Percentiles rank a stretch among this genome's conserved stretches.
Evolutionary conservation across 768 basidiomycete species (phyloP).

Genomic region (Agaricus subrufescens): DNA sequence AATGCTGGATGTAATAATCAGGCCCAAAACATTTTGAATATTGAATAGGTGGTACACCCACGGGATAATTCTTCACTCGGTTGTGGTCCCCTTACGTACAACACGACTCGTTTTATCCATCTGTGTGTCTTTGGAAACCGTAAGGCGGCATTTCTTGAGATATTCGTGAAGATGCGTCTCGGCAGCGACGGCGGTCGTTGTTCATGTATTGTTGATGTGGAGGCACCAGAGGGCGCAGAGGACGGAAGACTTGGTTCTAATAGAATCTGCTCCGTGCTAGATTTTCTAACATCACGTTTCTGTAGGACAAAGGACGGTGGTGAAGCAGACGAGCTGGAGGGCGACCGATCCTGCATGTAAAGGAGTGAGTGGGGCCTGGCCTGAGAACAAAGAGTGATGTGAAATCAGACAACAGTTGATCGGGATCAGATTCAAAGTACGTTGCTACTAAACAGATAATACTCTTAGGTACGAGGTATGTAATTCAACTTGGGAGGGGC

Average conservation of each 20-base stretch:
- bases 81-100: conserved; percentile 53
- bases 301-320: conserved; percentile 3
- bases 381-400: neutral
- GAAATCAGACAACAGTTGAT: neutral
- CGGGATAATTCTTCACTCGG: conserved; percentile 51
- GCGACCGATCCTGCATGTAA: conserved; percentile 1
- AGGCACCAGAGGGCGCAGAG: conserved; percentile 15
- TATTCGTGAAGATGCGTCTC: conserved; percentile 15
- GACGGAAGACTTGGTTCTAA: conserved; percentile 11
- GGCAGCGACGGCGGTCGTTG: conserved; percentile 9
- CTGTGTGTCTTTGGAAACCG: conserved; percentile 18
- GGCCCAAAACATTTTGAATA: neutral
- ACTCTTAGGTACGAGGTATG: too few species aligned
- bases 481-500: neutral
- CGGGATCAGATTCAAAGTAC: neutral
- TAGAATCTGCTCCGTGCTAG: neutral
- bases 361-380: neutral
- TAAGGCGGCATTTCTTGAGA: conserved; percentile 13
- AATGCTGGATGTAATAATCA: conserved; percentile 36
- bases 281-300: conserved; percentile 2
- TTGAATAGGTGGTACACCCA: conserved; percentile 19
- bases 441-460: too few species aligned
- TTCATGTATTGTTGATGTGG: neutral
- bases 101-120: conserved; percentile 13
- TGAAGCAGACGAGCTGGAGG: conserved; percentile 2